A percentile compares a stretch with the other conserved stretches of the same genome.
Conservation (phyloP, 371 early-diverging fungal genomes). For the Saksenaea oblongispora region DNA sequence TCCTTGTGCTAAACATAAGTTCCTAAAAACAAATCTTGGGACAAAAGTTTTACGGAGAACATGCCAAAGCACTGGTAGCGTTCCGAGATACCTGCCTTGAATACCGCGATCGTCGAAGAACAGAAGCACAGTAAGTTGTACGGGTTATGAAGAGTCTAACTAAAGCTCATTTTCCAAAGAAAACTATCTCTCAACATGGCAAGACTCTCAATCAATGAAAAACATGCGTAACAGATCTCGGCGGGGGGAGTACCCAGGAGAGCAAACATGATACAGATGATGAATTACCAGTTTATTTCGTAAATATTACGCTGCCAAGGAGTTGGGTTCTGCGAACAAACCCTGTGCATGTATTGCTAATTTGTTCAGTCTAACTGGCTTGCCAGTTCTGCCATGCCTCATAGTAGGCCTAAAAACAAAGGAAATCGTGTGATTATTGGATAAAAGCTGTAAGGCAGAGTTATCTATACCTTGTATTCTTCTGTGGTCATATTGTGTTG, state of each 20-base stretch:
- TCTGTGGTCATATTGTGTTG: conserved; percentile 60
- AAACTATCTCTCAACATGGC: not conserved
- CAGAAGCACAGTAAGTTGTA: conserved; percentile 54
- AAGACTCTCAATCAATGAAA: not conserved
- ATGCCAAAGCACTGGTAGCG: conserved; percentile 59
- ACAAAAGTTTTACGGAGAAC: conserved; percentile 72
- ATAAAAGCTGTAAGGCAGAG: not conserved
- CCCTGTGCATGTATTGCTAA: not conserved
- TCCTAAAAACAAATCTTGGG: conserved; percentile 70
- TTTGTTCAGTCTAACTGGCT: conserved; percentile 13
- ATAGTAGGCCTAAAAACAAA: conserved; percentile 41
- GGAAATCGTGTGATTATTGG: not conserved
- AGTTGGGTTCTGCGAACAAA: not conserved
- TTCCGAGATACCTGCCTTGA: conserved; percentile 67
- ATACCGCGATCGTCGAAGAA: conserved; percentile 64
- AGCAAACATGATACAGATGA: not conserved
- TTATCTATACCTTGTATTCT: conserved; percentile 49
- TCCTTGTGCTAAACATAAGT: conserved; percentile 64
- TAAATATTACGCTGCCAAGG: not conserved
- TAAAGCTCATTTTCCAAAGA: not conserved
- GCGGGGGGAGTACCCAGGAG: not conserved
- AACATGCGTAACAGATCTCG: not conserved
- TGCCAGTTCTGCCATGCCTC: conserved; percentile 56
- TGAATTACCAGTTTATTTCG: not conserved
- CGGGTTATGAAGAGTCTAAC: not conserved